Percentiles rank a stretch among this genome's conserved stretches.
Conservation (phyloP, 1,139 yeast genomes). For the Pneumocystis wakefieldiae region DNA sequence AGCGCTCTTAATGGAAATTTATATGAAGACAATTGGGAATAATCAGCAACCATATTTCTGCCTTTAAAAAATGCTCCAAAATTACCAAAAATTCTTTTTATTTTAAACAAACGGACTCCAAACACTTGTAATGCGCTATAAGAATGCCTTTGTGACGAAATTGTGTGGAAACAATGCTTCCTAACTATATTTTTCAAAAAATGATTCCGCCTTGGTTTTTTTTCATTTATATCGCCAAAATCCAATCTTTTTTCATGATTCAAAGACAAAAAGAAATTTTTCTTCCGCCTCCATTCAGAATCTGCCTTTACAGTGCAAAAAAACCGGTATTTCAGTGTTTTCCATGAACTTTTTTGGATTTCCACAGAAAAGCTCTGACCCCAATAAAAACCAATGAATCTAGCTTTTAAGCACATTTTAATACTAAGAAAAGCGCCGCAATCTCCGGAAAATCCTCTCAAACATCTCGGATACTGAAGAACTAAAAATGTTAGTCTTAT, state of each 20-base stretch:
- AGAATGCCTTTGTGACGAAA: neutral
- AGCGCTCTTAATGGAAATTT: slow-evolving; percentile 1
- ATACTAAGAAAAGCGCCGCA: too few relatives aligned
- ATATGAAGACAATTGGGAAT: slow-evolving; percentile 23
- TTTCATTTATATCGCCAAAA: neutral
- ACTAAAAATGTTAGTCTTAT: too few relatives aligned
- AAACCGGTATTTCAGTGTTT: neutral
- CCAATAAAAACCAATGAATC: too few relatives aligned
- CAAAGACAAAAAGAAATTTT: neutral
- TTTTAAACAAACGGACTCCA: neutral
- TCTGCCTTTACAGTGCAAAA: too few relatives aligned
- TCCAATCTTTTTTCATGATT: neutral
- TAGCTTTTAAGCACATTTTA: too few relatives aligned
- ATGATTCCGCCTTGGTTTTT: neutral
- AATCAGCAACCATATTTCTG: neutral
- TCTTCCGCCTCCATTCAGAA: neutral
- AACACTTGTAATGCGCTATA: neutral
- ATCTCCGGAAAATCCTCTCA: too few relatives aligned
- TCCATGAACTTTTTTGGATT: too few relatives aligned
- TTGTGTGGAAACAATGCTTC: neutral
- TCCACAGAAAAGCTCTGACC: too few relatives aligned
- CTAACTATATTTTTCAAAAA: neutral
- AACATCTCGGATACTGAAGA: too few relatives aligned
- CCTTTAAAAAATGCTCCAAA: neutral
- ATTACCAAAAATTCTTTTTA: neutral